Evolutionary conservation across 2,329 filamentous ascomycete species (phyloP), one percentile per base, ranked within the genome.

Genomic region (Chaetomiaceae sp.): DNA sequence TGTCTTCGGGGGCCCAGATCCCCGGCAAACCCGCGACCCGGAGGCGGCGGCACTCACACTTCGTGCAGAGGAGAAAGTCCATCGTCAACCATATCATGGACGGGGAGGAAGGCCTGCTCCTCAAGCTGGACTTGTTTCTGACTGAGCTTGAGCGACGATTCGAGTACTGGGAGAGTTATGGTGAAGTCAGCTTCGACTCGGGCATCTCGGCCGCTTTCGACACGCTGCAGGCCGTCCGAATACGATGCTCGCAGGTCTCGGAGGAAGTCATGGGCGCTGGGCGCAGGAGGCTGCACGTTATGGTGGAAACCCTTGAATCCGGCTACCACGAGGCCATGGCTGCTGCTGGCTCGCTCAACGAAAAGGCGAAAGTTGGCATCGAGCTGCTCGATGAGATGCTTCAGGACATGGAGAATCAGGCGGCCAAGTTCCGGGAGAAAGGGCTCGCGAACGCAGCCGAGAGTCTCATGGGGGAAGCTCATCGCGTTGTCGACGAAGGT

Each of bases 301-400:
- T 97, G 74, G 90, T 99, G 30, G 92, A 97, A 63, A 96, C 90
- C 0, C 75, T 99, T 13, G 94, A 99, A 69, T 79, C 80, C 25
- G 81, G 89, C 58, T 99, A 96, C 70, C 86, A 95, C 58, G 89
- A 94, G 62, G 90, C 88, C 1, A 72, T 99, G 58, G 85, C 81
- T 14, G 88, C 87, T 2, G 90, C 91, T 59, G 91, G 89, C 66
- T 91, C 90, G 0, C 73, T 97, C 62, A 90, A 94, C 64, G 90
- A 96, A 63, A 97, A 97, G 73, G 90, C 92, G 3, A 82, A 89
- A 56, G 86, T 92, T 32, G 89, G 90, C 5, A 86, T 99, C 58
- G 85, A 89, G 55, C 73, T 97, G 57, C 86, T 97, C 66, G 92
- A 97, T 65, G 79, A 75, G 33, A 90, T 95, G 72, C 75, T 99